Base-by-base conservation (phyloP, 2,329 filamentous ascomycete species). In the Bertia moriformis region DNA sequence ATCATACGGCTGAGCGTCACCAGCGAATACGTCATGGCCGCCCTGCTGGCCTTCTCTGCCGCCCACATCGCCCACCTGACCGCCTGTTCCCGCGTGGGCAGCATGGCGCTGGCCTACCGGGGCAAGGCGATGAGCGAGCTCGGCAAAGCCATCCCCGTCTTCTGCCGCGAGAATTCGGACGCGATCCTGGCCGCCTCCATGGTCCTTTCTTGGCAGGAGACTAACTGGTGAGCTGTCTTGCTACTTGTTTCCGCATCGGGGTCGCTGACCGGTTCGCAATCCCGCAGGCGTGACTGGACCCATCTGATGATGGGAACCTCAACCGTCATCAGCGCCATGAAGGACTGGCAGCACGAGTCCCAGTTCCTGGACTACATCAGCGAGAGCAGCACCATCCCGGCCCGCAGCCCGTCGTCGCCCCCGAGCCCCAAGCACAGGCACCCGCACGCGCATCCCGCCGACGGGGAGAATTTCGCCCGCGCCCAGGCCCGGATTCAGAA, bases 151-250 rank as follows among this genome's bases (percentile, higher is more conserved):
- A 88, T 96, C 48, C 76, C 78, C 35, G 71, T 72, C 15, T 95
- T 96, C 59, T 93, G 83, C 2, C 78, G 77, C 49, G 77, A 82
- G 39, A 93, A 87, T 44, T 89, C 86, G 2, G 89, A 98, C 60
- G 87, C 88, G 33, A 80, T 95, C 44, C 71, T 98, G 40, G 89
- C 88, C 18, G 85, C 88, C 20, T 95, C 89, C 18, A 76, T 95
- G 35, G 73, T 96, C 37, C 71, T 98, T 38, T 93, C 88, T 27
- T 96, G 91, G 88, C 89, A 96, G 63, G 84, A 86, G 41, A 91
- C 81, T 43, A 89, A 96, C 64, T 96, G 88, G 89, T n/a, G 93
- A 71, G 67, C 79, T 64, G 52, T 30, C 47, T 48, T 54, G 50
- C 49, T 48, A 41, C 48, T 45, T 48, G 35, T 52, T 51, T 50